Conservation (phyloP, 2,329 filamentous ascomycete species). For the Aspergillus amoenus region DNA sequence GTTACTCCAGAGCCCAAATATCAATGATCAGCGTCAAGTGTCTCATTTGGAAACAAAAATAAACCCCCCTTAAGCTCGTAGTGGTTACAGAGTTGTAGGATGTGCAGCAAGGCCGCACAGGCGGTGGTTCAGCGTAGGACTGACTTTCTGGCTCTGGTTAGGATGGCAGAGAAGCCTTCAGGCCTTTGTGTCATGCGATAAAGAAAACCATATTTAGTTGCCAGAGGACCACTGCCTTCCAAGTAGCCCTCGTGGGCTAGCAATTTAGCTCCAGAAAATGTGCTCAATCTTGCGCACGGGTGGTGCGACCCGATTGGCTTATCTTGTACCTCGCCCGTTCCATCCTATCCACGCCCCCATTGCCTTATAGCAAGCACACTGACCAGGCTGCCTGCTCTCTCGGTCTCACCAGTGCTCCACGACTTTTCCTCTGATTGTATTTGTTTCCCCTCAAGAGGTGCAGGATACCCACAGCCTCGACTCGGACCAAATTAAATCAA, state of each 20-base stretch:
- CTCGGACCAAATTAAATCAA: neutral
- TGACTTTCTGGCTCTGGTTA: neutral
- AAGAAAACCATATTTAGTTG: neutral
- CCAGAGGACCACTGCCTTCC: neutral
- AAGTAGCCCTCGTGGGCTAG: neutral
- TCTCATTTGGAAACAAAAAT: neutral
- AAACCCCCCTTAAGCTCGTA: neutral
- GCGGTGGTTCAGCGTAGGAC: neutral
- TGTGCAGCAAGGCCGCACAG: too few species aligned
- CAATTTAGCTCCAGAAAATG: conserved; percentile 17
- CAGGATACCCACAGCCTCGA: neutral
- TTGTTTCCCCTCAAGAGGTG: neutral
- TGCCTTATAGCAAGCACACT: too few species aligned
- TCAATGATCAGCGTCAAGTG: conserved; percentile 14
- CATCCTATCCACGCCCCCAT: neutral
- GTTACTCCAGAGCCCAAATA: neutral
- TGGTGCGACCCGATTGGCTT: neutral
- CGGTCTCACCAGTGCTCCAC: neutral
- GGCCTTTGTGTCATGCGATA: neutral
- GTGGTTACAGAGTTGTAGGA: neutral
- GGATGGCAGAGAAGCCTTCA: too few species aligned
- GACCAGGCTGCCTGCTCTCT: too few species aligned
- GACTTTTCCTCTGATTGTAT: neutral
- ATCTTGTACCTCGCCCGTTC: neutral
- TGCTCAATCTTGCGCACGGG: conserved; percentile 24